Conservation (phyloP, 2,329 filamentous ascomycete species). For the Arthrinium phaeospermum region DNA sequence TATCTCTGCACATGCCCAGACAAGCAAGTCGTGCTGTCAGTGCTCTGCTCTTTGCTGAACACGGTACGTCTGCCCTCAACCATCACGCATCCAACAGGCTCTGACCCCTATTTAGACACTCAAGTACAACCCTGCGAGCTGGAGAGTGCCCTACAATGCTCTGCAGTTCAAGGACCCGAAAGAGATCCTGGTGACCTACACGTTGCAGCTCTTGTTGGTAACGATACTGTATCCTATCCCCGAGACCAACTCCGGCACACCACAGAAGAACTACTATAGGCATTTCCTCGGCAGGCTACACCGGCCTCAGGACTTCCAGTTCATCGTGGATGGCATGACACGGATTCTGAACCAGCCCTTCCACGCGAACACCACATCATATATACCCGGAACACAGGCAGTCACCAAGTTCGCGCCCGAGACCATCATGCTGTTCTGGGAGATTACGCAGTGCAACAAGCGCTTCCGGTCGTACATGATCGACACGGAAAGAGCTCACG, state of each 20-base stretch:
- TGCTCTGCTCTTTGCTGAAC: slow-evolving; percentile 91
- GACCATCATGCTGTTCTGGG: slow-evolving; percentile 97
- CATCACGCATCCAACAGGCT: background rate
- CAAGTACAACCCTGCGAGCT: slow-evolving; percentile 93
- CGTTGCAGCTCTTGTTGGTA: slow-evolving; percentile 86
- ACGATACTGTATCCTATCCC: slow-evolving; percentile 87
- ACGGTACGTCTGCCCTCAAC: slow-evolving; percentile 65
- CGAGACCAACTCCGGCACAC: slow-evolving; percentile 67
- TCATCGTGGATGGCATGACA: slow-evolving; percentile 93
- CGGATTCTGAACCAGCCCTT: slow-evolving; percentile 91
- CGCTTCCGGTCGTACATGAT: slow-evolving; percentile 96
- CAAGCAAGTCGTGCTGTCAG: slow-evolving; percentile 88
- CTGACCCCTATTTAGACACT: slow-evolving; percentile 65
- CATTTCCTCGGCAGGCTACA: slow-evolving; percentile 91
- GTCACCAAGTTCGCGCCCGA: slow-evolving; percentile 88
- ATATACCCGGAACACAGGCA: slow-evolving; percentile 83
- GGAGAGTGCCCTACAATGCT: slow-evolving; percentile 93
- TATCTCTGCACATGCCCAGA: slow-evolving; percentile 88
- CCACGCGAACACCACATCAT: slow-evolving; percentile 76
- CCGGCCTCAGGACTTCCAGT: slow-evolving; percentile 95
- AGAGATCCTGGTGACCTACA: slow-evolving; percentile 89
- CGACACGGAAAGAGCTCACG: slow-evolving; percentile 90
- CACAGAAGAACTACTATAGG: slow-evolving; percentile 89
- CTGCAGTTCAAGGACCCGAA: slow-evolving; percentile 91
- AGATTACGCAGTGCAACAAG: slow-evolving; percentile 96